These are phyloP conservation scores for Hygrophorus pudorinus DNA, from an alignment of 768 basidiomycete genomes.

Conservation along the genomic window DNA sequence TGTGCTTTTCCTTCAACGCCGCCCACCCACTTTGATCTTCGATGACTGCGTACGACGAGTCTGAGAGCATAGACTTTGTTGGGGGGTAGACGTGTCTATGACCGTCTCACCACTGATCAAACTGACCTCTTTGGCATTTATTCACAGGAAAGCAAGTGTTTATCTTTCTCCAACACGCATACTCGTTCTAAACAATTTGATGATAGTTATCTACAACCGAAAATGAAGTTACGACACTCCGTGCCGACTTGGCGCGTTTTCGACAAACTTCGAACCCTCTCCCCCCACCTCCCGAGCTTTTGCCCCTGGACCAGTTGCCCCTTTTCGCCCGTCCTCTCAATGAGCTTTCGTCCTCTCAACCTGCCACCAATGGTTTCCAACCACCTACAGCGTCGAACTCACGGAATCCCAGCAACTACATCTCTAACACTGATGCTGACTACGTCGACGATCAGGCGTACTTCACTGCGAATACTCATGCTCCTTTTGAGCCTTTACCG, in stretches of 20 bases:
- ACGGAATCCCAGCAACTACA: no score
- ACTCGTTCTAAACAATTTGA: background rate
- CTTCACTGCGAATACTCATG: no score
- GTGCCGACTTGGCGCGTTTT: conserved; percentile 18
- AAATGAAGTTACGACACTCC: conserved; percentile 27
- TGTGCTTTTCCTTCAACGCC: conserved; percentile 10
- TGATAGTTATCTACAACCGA: conserved; percentile 13
- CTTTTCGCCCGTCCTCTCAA: conserved; percentile 15
- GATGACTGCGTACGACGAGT: no score
- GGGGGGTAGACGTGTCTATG: no score
- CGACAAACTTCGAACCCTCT: conserved; percentile 37
- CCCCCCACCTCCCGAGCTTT: conserved; percentile 45
- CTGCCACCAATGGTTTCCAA: background rate
- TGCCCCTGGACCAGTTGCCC: conserved; percentile 35
- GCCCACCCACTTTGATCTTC: background rate
- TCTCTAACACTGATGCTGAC: no score
- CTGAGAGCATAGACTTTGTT: no score
- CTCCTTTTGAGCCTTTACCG: no score
- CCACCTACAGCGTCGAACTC: background rate
- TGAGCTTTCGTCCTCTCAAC: background rate
- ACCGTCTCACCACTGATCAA: no score
- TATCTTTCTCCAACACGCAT: background rate
- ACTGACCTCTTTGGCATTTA: no score
- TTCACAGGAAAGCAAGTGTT: conserved; percentile 5
- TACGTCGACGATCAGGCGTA: no score